Base-by-base conservation (phyloP, 169 alveolate species). In the Amoebophrya sp. region DNA sequence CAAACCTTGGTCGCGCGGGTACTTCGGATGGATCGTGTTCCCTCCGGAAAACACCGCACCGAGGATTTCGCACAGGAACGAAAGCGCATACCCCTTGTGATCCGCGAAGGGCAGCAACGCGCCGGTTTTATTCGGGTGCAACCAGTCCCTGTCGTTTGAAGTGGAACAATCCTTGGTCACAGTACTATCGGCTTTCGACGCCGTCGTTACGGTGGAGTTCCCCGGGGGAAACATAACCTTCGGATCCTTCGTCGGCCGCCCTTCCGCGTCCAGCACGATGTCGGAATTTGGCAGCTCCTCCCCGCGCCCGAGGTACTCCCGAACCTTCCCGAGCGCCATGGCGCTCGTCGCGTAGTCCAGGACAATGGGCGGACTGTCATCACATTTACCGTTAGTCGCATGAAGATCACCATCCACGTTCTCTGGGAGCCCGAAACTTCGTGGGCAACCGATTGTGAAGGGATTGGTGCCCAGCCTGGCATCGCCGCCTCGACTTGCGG, bases 21-120 rank as follows among this genome's bases (percentile, higher is more conserved):
- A 66, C 35, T 66, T 66, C 29, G 83, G 83, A 66, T 66, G 83
- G 35, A 66, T 66, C 83, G 83, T 66, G 83, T 66, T 66, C 35
- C 83, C 83, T 2, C 83, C 83, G 18, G 83, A 7, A 7, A 66
- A 66, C 29, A 25, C 35, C 32, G 32, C 83, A 25, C 83, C 83
- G 29, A 66, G 35, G 35, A 66, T 25, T 25, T 66, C 83, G 29
- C 39, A 18, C 83, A 66, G 29, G 32, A 66, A 66, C 29, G 83
- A 66, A 2, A 66, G 83, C 29, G 83, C 83, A 25, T 66, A 66
- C 83, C 83, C 83, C 83, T 66, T 66, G 83, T 66, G 83, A 25
- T 66, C 83, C 35, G 83, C 83, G 83, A 66, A 66, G 35, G 83
- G 83, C 1, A 66, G 83, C 32, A 66, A 25, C 1, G 83, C 83